Evolutionary conservation across 345 rosid genomes (phyloP).

Genomic region (Lepidium didymum): DNA sequence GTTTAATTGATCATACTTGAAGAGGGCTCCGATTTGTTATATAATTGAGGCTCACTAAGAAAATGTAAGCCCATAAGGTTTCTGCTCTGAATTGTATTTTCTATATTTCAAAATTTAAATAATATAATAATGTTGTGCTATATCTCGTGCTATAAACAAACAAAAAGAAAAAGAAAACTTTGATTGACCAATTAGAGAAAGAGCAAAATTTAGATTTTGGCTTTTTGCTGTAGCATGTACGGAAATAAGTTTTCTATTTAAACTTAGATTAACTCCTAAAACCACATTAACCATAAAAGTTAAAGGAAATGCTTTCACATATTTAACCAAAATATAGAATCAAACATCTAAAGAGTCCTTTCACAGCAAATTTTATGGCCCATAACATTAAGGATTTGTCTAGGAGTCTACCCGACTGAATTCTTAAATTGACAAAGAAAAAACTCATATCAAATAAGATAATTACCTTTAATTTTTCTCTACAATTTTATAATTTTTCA

Average conservation of each 20-base stretch:
- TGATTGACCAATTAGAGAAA: neutral
- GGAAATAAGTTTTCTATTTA: no score
- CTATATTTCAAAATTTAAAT: neutral
- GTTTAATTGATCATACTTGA: neutral
- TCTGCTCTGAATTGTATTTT: neutral
- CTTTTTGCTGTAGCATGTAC: no score
- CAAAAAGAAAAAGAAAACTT: neutral
- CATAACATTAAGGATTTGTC: no score
- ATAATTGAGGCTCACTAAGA: neutral
- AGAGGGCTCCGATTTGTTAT: neutral
- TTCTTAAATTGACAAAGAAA: no score
- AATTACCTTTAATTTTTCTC: neutral
- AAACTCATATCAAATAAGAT: neutral
- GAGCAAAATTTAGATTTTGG: no score
- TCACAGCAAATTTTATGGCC: no score
- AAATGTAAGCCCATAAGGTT: neutral
- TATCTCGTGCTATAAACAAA: neutral
- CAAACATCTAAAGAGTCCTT: neutral
- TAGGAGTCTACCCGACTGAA: no score
- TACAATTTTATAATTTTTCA: neutral
- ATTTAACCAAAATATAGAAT: no score
- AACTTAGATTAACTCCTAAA: no score
- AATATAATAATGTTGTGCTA: neutral
- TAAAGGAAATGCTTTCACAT: no score
- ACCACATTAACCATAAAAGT: no score